Evolutionary conservation across 139 green algal species (phyloP).

Genomic region (Chlamydomonas sp.): DNA sequence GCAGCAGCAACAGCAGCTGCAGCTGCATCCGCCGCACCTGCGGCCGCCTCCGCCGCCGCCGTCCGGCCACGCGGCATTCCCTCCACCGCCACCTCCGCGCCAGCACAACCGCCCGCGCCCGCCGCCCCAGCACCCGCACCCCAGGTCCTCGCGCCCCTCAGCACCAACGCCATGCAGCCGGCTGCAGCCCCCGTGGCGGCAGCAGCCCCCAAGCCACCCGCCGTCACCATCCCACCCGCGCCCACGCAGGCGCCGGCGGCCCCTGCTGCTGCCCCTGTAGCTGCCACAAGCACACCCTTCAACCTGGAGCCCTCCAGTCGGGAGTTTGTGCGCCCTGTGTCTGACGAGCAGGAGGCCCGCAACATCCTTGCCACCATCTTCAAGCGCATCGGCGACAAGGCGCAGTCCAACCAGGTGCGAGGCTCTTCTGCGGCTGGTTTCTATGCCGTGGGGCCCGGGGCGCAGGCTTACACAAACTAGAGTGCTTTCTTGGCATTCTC

Average conservation of each 20-base stretch:
- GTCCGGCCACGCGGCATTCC: not conserved
- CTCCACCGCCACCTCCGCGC: not conserved
- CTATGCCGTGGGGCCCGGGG: no score
- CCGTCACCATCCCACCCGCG: not conserved
- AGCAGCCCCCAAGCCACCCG: not conserved
- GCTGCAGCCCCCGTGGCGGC: not conserved
- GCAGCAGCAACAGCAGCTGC: not conserved
- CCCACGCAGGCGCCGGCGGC: not conserved
- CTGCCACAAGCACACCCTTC: not conserved
- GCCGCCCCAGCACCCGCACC: not conserved
- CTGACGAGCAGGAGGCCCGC: constrained; percentile 49
- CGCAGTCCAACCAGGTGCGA: constrained; percentile 48
- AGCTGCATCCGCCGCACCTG: not conserved
- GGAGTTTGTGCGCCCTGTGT: constrained; percentile 7
- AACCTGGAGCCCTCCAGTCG: constrained; percentile 23
- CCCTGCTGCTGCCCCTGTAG: not conserved
- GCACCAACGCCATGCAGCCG: constrained; percentile 32
- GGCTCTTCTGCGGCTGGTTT: not conserved
- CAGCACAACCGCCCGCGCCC: not conserved
- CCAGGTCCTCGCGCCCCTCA: constrained; percentile 31
- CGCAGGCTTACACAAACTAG: not conserved
- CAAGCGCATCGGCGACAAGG: constrained; percentile 82
- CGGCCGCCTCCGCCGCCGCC: constrained; percentile 1
- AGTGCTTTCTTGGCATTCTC: not conserved
- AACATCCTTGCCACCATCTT: constrained; percentile 74